Evolutionary conservation across 257 asterid species (phyloP).

Genomic region (Solanum boliviense): DNA sequence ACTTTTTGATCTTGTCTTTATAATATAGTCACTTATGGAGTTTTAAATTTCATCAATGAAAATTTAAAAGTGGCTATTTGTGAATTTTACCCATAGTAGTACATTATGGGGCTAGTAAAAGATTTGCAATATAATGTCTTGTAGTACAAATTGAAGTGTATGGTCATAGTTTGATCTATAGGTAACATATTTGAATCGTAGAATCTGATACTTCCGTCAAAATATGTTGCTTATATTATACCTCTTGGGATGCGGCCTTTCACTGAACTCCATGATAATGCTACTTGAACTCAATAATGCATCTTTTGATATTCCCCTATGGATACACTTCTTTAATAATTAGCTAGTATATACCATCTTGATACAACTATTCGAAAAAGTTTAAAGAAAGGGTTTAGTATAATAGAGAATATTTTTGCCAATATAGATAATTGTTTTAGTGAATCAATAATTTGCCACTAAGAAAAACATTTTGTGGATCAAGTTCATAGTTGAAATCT

Average conservation of each 20-base stretch:
- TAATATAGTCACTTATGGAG: not conserved
- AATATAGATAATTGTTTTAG: not conserved
- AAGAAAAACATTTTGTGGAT: not conserved
- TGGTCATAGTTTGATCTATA: not conserved
- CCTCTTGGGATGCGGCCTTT: not conserved
- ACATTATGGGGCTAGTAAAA: not conserved
- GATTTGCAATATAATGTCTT: not conserved
- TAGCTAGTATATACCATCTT: not conserved
- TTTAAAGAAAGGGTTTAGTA: not conserved
- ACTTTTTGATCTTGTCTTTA: not conserved
- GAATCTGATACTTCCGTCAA: not conserved
- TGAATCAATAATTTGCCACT: not conserved
- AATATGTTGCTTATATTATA: not conserved
- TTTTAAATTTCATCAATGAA: not conserved
- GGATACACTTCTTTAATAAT: not conserved
- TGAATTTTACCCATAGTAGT: not conserved
- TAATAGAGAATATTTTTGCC: not conserved
- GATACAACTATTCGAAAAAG: not conserved
- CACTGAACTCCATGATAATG: not conserved
- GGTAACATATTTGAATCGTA: not conserved
- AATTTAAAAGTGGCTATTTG: not conserved
- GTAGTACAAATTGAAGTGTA: not conserved
- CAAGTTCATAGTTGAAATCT: not conserved
- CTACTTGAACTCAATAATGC: not conserved
- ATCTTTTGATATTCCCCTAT: not conserved